A percentile compares a stretch with the other conserved stretches of the same genome.
Evolutionary conservation across 768 basidiomycete genomes (phyloP).

Genomic region (Botryobasidium botryosum): DNA sequence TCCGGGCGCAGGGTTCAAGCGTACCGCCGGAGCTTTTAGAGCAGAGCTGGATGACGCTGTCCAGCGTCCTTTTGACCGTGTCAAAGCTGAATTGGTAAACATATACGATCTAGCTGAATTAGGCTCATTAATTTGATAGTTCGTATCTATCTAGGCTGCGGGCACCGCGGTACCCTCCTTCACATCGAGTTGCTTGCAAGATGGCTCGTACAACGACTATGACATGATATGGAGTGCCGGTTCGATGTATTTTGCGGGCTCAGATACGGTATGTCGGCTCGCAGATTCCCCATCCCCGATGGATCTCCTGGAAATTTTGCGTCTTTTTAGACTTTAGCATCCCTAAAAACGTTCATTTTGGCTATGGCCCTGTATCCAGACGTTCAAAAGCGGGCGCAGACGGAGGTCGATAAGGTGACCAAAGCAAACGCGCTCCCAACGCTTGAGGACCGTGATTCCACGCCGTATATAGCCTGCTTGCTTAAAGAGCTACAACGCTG

Average conservation of each 20-base stretch:
- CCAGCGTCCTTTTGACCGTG: background rate
- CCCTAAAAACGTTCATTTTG: constrained; percentile 11
- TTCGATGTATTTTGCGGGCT: background rate
- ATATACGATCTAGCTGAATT: background rate
- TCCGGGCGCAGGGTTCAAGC: background rate
- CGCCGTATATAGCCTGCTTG: background rate
- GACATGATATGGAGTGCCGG: background rate
- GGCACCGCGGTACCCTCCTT: background rate
- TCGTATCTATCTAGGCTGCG: background rate
- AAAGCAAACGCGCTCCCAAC: constrained; percentile 11
- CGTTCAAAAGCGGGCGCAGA: constrained; percentile 14
- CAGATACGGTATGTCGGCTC: too few species aligned
- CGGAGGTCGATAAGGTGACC: constrained; percentile 16
- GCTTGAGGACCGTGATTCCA: constrained; percentile 1
- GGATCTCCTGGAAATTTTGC: background rate
- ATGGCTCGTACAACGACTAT: too few species aligned
- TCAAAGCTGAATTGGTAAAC: background rate
- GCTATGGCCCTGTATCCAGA: constrained; percentile 13
- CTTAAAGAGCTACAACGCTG: constrained; percentile 12
- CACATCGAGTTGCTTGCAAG: too few species aligned
- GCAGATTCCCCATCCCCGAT: background rate
- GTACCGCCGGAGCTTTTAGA: background rate
- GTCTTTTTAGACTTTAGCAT: constrained; percentile 23
- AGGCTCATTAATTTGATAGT: background rate
- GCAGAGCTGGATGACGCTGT: background rate